Base-by-base conservation (phyloP, 345 rosid species). In the Noccaea bulbosa region DNA sequence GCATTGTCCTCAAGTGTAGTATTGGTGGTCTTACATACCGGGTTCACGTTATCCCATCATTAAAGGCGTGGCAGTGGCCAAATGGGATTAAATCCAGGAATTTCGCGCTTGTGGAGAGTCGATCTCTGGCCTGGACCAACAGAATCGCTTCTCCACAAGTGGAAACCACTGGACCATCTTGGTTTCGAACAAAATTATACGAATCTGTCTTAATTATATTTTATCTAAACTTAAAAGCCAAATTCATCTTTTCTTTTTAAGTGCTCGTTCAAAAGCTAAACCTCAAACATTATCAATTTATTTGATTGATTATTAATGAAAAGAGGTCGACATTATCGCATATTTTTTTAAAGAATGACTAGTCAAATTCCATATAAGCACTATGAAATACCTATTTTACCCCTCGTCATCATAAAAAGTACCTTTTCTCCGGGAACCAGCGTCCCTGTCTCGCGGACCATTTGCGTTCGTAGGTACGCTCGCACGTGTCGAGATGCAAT, bases 391-490 rank as follows among this genome's bases (percentile, higher is more conserved):
- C 3, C 75, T 0, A 1, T 20, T 10, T 3, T 62, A 9, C 32
- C 79, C 75, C n/a, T 70, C 2, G 6, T 32, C 5, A 12, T 12
- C 37, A 15, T 55, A 8, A 16, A 33, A 33, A 38, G 33, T 3
- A 1, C 22, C 45, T 5, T 44, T 43, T 12, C 59, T 34, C 65
- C 39, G 54, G 14, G 67, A 69, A 55, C 71, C 41, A 35, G 59
- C 51, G 74, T 75, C 70, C 60, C 0, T 55, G 65, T 69, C 66
- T 62, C 71, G 65, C 54, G 75, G 71, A 76, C 71, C 66, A 69
- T 39, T 27, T 3, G 53, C 59, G 65, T 32, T 46, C 75, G 34
- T 63, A 63, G 40, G 75, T 69, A 59, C 27, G 73, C 51, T 27
- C 45, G 60, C 48, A 76, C 73, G 80, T 77, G 80, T 75, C 81